These are phyloP conservation scores for Gloeophyllum trabeum DNA, from an alignment of 768 basidiomycete genomes.

Conservation along the genomic window DNA sequence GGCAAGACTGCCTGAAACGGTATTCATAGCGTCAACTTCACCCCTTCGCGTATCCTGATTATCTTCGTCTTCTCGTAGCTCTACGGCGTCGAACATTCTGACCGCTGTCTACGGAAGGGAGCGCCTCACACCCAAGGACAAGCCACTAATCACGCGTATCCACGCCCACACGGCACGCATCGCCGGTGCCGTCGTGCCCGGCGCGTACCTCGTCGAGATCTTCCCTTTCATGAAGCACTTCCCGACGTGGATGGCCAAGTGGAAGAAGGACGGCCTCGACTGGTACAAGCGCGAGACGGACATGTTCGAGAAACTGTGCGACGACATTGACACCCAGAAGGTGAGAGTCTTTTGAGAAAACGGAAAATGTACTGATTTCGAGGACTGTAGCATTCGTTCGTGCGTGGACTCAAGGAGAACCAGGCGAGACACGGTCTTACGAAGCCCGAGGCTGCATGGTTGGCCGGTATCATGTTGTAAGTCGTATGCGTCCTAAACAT, in stretches of 20 bases:
- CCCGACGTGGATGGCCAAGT: slow-evolving; percentile 17
- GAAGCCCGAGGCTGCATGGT: neutral
- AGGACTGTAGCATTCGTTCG: neutral
- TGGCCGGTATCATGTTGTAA: neutral
- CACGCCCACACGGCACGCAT: slow-evolving; percentile 16
- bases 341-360: neutral
- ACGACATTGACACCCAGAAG: neutral
- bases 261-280: slow-evolving; percentile 16
- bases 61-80: slow-evolving; percentile 5
- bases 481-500: neutral
- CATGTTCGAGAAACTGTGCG: slow-evolving; percentile 12
- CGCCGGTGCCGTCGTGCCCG: slow-evolving; percentile 22
- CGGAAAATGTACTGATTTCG: neutral
- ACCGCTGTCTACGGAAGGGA: slow-evolving; percentile 14
- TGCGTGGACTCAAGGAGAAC: neutral
- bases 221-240: slow-evolving; percentile 22
- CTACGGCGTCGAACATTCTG: slow-evolving; percentile 17
- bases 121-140: slow-evolving; percentile 8
- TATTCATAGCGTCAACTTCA: slow-evolving; percentile 1
- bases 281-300: slow-evolving; percentile 14
- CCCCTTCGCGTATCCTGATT: neutral
- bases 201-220: slow-evolving; percentile 23
- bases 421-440: neutral
- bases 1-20: slow-evolving; percentile 20
- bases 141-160: slow-evolving; percentile 11